phyloP scores from a whole-genome alignment of 345 rosid genomes.

The Moringa oleifera region DNA sequence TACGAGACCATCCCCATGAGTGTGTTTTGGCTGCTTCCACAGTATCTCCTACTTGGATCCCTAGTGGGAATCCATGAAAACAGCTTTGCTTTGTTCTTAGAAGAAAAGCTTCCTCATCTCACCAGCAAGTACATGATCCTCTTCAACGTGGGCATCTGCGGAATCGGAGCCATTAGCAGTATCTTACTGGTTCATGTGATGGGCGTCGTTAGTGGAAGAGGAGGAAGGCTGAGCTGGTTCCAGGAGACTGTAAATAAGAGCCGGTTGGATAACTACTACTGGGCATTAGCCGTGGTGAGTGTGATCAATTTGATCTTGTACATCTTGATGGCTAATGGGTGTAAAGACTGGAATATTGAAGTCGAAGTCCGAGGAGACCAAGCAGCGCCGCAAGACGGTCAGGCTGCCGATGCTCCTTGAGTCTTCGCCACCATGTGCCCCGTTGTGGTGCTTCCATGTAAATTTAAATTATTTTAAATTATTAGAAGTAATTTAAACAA shows the following conservation, averaged over 20 bases:
- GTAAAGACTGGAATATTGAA: too few species aligned
- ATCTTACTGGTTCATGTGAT: slow-evolving; percentile 25
- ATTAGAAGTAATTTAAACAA: too few species aligned
- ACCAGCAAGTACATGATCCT: slow-evolving; percentile 22
- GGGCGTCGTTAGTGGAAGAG: slow-evolving; percentile 15
- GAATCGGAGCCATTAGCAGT: slow-evolving; percentile 21
- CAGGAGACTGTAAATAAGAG: slow-evolving; percentile 31
- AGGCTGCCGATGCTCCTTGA: too few species aligned
- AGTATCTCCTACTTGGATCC: slow-evolving; percentile 29
- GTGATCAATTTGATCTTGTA: slow-evolving; percentile 24
- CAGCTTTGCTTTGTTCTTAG: slow-evolving; percentile 24
- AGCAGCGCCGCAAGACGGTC: too few species aligned
- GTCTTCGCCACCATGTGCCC: too few species aligned
- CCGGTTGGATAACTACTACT: slow-evolving; percentile 34
- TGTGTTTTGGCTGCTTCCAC: slow-evolving; percentile 36
- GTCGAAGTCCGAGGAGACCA: too few species aligned
- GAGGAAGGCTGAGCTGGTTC: slow-evolving; percentile 32
- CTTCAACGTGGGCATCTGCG: slow-evolving; percentile 20
- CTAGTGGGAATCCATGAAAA: slow-evolving; percentile 23
- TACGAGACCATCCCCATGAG: slow-evolving; percentile 26
- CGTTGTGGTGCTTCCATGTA: too few species aligned
- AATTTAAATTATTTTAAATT: too few species aligned
- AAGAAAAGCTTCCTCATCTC: slow-evolving; percentile 26
- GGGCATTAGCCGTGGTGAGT: slow-evolving; percentile 26
- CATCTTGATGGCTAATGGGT: slow-evolving; percentile 11